Base-by-base conservation (phyloP, 305 asterid species). In the Solanum hybrid region DNA sequence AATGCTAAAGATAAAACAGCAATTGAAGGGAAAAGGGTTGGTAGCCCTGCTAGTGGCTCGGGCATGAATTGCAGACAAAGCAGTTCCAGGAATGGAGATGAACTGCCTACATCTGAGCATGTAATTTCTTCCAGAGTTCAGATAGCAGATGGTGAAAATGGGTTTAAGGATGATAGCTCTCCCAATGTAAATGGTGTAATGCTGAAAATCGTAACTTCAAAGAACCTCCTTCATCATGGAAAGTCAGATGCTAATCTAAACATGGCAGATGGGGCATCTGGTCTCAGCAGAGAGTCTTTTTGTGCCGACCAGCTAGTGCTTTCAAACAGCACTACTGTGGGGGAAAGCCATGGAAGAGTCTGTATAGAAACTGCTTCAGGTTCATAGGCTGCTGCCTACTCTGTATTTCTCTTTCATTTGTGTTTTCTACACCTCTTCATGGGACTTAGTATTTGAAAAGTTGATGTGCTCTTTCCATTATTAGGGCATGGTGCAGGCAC, bases 351-450 rank as follows among this genome's bases (percentile, higher is more conserved):
- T 46, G 92, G 84, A 81, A 89, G 89, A 87, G 86, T 76, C 87
- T 88, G 86, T 80, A 87, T 46, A 82, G 94, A 91, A 92, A 91
- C 90, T 90, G 89, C 90, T 89, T 93, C 94, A 75, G 94, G 91
- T 92, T 88, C 90, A 75, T 86, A 46, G 85, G 75, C 78, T 78
- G 73, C 87, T 78, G 34, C 87, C 79, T 79, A 24, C 40, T 79
- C 51, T 26, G 66, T n/a, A 78, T 88, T 88, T 85, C 69, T 34
- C 36, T 60, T 36, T 72, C 78, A 9, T 79, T 88, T 60, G 16
- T 31, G 51, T 46, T 78, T 87, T 87, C 80, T 40, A 71, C 42
- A 17, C 75, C 20, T 75, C 31, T 87, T 42, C 89, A 75, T 75
- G 73, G 88, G 77, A 85, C 34, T 82, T 56, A 10, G 46, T 56